Evolutionary conservation across 2,329 filamentous ascomycete genomes (phyloP).

Genomic region (Diaporthe helianthi): DNA sequence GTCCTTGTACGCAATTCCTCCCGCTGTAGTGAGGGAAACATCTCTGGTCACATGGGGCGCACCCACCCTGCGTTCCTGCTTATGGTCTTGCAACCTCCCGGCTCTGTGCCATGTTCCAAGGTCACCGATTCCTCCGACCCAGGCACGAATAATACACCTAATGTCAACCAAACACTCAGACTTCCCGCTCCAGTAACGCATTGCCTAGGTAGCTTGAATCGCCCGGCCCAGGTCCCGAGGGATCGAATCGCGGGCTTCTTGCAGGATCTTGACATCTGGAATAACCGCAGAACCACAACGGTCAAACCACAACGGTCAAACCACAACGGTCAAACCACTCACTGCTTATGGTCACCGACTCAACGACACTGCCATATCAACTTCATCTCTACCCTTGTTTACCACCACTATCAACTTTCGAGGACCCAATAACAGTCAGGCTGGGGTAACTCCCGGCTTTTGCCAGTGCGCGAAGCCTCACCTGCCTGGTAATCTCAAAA

Average conservation of each 20-base stretch:
- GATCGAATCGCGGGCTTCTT: constrained; percentile 13
- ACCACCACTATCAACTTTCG: not conserved
- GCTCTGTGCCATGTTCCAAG: not conserved
- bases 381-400: constrained; percentile 8
- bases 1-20: not conserved
- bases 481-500: not conserved
- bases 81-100: constrained; percentile 20
- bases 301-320: constrained; percentile 12
- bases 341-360: constrained; percentile 22
- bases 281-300: constrained; percentile 23
- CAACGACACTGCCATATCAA: constrained; percentile 14
- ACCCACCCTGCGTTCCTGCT: not conserved
- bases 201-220: not conserved
- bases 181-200: not conserved
- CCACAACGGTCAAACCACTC: not conserved
- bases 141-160: not conserved
- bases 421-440: constrained; percentile 9
- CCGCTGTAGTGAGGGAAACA: constrained; percentile 1
- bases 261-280: constrained; percentile 18
- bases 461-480: not conserved
- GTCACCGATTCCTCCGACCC: not conserved
- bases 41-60: constrained; percentile 6
- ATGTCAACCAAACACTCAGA: too few relatives aligned
- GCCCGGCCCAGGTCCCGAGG: not conserved
- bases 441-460: not conserved